A percentile compares a stretch with the other conserved stretches of the same genome.
Evolutionary conservation across 768 basidiomycete species (phyloP).

Genomic region (Podaxis sp.): DNA sequence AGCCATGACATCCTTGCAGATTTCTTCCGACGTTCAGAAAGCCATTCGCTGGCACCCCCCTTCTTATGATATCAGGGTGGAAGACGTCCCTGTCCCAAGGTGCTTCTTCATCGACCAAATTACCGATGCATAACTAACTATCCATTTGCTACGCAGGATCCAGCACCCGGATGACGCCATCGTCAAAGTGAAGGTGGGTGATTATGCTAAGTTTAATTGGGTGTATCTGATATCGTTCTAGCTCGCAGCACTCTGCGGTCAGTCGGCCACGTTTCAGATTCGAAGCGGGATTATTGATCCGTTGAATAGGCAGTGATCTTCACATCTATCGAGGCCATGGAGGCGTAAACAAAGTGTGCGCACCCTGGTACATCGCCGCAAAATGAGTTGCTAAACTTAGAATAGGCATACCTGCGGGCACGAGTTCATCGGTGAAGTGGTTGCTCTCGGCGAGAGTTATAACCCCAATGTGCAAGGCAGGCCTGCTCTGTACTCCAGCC

Average conservation of each 20-base stretch:
- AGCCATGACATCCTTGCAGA: constrained; percentile 13
- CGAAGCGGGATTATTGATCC: neutral
- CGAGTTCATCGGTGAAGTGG: constrained; percentile 74
- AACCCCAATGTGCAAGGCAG: constrained; percentile 39
- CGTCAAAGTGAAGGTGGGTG: constrained; percentile 64
- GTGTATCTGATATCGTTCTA: constrained; percentile 23
- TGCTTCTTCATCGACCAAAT: constrained; percentile 17
- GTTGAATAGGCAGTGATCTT: constrained; percentile 58
- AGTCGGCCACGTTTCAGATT: neutral
- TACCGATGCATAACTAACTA: neutral
- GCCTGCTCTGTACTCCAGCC: constrained; percentile 59
- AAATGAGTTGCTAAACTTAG: neutral
- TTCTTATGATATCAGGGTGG: constrained; percentile 70
- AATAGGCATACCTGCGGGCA: constrained; percentile 68
- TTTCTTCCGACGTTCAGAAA: constrained; percentile 27
- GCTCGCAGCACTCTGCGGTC: constrained; percentile 68
- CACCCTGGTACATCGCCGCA: neutral
- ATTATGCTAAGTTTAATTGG: neutral
- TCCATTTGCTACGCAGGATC: constrained; percentile 40
- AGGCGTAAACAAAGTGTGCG: constrained; percentile 52
- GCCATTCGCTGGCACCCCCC: constrained; percentile 69
- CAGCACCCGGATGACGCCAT: constrained; percentile 77
- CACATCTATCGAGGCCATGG: constrained; percentile 73
- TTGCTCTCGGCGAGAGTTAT: constrained; percentile 65
- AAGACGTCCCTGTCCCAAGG: constrained; percentile 56